phyloP scores from a whole-genome alignment of 2,329 filamentous ascomycete genomes.

The Kalmusia sp. region DNA sequence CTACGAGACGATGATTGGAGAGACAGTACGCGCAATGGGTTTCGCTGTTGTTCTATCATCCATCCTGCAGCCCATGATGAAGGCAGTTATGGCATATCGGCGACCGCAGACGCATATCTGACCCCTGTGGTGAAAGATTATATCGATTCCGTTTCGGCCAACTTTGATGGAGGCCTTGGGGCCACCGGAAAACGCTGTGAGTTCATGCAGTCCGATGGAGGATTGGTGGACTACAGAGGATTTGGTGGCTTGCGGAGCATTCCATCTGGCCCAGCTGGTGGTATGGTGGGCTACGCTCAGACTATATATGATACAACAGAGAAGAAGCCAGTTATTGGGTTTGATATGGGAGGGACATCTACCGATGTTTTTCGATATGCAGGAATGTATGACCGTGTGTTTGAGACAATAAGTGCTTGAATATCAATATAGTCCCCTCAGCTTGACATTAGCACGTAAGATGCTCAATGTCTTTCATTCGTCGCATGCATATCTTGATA shows the following conservation, averaged over 20 bases:
- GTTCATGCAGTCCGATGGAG: conserved; percentile 86
- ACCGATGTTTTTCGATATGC: conserved; percentile 44
- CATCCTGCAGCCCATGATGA: no score
- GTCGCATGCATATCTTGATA: no score
- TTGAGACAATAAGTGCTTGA: conserved; percentile 41
- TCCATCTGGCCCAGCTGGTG: conserved; percentile 43
- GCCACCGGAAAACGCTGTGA: no score
- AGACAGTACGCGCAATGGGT: no score
- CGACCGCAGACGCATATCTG: no score
- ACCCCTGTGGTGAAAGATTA: no score
- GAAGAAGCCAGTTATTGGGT: conserved; percentile 36
- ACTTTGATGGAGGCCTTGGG: no score
- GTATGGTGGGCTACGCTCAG: conserved; percentile 41
- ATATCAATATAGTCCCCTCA: conserved; percentile 37
- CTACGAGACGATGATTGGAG: no score
- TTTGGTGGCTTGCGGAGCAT: conserved; percentile 41
- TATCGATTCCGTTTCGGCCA: no score
- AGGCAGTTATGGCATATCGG: no score
- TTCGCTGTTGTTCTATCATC: no score
- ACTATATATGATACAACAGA: conserved; percentile 35
- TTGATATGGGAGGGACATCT: conserved; percentile 39
- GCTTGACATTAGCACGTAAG: conserved; percentile 43
- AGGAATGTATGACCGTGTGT: conserved; percentile 37
- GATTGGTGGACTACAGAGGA: conserved; percentile 27
- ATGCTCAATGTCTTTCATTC: no score